Evolutionary conservation across 2,329 filamentous ascomycete species (phyloP).

Genomic region (Colletotrichum agaves): DNA sequence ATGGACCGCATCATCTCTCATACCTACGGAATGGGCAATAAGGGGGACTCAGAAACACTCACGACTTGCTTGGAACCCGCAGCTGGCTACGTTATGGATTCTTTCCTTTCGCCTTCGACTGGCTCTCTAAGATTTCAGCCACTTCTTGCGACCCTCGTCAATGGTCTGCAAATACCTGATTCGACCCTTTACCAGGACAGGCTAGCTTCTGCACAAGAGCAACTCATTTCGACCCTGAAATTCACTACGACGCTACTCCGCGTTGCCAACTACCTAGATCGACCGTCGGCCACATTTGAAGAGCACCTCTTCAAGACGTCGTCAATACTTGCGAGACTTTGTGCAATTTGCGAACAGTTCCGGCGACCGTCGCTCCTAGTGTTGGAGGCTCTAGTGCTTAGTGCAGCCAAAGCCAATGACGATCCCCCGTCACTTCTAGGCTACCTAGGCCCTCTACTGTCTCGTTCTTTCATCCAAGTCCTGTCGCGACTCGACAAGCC

Average conservation of each 20-base stretch:
- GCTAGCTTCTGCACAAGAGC: conserved; percentile 65
- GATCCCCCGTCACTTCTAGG: conserved; percentile 95
- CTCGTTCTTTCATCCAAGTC: conserved; percentile 84
- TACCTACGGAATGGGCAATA: conserved; percentile 79
- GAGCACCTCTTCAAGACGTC: conserved; percentile 83
- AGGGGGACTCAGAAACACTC: conserved; percentile 55
- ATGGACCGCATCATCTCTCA: conserved; percentile 78
- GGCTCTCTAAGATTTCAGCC: conserved; percentile 81
- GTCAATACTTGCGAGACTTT: conserved; percentile 80
- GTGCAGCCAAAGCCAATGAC: conserved; percentile 70
- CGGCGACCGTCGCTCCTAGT: conserved; percentile 74
- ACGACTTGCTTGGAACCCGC: conserved; percentile 75
- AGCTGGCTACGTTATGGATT: conserved; percentile 79
- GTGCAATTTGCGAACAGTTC: conserved; percentile 75
- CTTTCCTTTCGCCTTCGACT: conserved; percentile 77
- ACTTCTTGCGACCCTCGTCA: conserved; percentile 75
- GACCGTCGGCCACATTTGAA: conserved; percentile 74
- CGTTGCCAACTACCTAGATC: conserved; percentile 72
- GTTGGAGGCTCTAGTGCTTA: conserved; percentile 78
- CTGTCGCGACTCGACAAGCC: conserved; percentile 82
- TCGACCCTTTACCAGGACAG: conserved; percentile 71
- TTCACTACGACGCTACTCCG: conserved; percentile 78
- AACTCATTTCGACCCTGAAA: conserved; percentile 71
- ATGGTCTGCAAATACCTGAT: conserved; percentile 67
- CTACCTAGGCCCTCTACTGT: conserved; percentile 83